These are phyloP conservation scores for Biscogniauxia sp. DNA, from an alignment of 2,329 filamentous ascomycete genomes.

Conservation along the genomic window DNA sequence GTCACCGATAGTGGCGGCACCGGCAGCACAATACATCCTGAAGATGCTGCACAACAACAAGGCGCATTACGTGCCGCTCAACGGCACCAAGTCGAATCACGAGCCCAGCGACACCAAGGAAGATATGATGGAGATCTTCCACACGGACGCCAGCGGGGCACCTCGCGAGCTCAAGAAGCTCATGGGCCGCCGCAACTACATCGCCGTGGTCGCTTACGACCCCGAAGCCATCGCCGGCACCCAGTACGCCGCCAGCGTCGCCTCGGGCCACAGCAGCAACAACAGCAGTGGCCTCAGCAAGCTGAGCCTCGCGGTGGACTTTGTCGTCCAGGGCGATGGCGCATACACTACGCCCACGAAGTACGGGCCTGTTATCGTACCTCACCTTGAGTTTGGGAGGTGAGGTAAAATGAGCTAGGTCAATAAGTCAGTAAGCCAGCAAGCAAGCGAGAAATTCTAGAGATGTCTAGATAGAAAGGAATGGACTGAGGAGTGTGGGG, in stretches of 20 bases:
- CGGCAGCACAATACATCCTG: slow-evolving; percentile 79
- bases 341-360: slow-evolving; percentile 81
- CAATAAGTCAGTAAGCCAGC: too few species aligned
- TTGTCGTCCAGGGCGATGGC: slow-evolving; percentile 92
- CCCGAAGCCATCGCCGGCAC: slow-evolving; percentile 63
- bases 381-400: slow-evolving; percentile 74
- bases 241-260: slow-evolving; percentile 28
- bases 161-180: slow-evolving; percentile 82
- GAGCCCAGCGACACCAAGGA: slow-evolving; percentile 90
- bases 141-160: slow-evolving; percentile 83
- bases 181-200: slow-evolving; percentile 91
- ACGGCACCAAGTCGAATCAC: slow-evolving; percentile 72
- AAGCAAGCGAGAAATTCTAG: too few species aligned
- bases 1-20: slow-evolving; percentile 86
- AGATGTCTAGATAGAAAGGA: not conserved
- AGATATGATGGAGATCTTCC: slow-evolving; percentile 99
- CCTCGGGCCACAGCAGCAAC: slow-evolving; percentile 30
- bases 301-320: slow-evolving; percentile 89
- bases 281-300: slow-evolving; percentile 53
- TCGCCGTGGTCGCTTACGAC: slow-evolving; percentile 91
- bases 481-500: not conserved
- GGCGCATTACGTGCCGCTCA: slow-evolving; percentile 83
- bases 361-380: slow-evolving; percentile 94
- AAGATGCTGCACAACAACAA: slow-evolving; percentile 96
- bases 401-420: slow-evolving; percentile 29